These are phyloP conservation scores for Tephrocybe rancida DNA, from an alignment of 768 basidiomycete genomes.

Conservation along the genomic window DNA sequence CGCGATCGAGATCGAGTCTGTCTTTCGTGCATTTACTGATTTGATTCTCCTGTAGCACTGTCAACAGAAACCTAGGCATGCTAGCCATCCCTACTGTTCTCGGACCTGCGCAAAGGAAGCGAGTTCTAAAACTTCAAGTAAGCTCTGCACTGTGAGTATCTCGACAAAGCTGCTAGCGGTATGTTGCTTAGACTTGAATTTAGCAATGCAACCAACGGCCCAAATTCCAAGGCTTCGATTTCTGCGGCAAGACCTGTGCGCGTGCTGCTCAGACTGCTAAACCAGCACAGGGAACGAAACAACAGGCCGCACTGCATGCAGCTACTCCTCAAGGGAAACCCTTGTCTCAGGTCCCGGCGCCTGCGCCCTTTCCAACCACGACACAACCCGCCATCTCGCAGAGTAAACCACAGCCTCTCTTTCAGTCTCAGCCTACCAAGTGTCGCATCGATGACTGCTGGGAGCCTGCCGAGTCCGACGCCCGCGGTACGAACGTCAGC, in stretches of 20 bases:
- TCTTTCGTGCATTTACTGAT: conserved; percentile 2
- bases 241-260: conserved; percentile 66
- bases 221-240: conserved; percentile 60
- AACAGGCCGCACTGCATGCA: background rate
- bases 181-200: background rate
- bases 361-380: background rate
- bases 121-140: conserved; percentile 22
- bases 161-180: background rate
- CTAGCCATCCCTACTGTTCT: conserved; percentile 48
- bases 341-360: conserved; percentile 22
- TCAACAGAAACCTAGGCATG: conserved; percentile 50
- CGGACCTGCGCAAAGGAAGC: conserved; percentile 57
- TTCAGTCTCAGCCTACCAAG: conserved; percentile 26
- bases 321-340: conserved; percentile 27
- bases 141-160: conserved; percentile 44
- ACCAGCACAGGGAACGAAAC: conserved; percentile 1
- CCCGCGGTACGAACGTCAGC: conserved; percentile 49
- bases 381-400: background rate
- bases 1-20: background rate
- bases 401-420: background rate
- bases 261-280: conserved; percentile 16
- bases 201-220: conserved; percentile 62
- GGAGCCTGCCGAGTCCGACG: conserved; percentile 57
- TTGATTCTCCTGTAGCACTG: conserved; percentile 41
- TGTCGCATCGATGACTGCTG: conserved; percentile 62